A percentile compares a stretch with the other conserved stretches of the same genome.
phyloP scores from a whole-genome alignment of 306 rosid species.

The Echinosophora koreensis region DNA sequence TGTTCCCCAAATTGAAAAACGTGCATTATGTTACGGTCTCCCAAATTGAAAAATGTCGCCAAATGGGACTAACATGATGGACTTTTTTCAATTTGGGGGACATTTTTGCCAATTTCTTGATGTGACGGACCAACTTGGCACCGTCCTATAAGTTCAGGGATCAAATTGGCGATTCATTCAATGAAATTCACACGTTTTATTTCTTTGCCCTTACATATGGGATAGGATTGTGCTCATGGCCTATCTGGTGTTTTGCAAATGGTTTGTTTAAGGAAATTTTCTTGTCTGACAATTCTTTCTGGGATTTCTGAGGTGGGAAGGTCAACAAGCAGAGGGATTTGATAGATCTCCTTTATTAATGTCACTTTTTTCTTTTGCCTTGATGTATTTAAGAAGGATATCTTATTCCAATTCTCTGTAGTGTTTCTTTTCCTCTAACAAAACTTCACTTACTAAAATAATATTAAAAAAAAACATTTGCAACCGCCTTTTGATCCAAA shows the following conservation, averaged over 20 bases:
- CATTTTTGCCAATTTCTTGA: too few species aligned
- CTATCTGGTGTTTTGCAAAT: not conserved
- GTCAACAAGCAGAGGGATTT: not conserved
- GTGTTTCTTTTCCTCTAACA: not conserved
- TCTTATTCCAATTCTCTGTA: not conserved
- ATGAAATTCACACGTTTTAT: too few species aligned
- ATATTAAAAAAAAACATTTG: not conserved
- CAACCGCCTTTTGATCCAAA: constrained; percentile 3
- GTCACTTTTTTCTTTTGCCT: not conserved
- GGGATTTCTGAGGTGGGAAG: not conserved
- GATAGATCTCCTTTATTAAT: not conserved
- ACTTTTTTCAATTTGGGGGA: too few species aligned
- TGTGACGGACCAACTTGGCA: too few species aligned
- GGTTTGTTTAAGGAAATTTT: not conserved
- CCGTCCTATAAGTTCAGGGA: too few species aligned
- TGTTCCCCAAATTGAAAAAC: too few species aligned
- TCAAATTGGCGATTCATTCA: too few species aligned
- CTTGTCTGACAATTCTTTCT: not conserved
- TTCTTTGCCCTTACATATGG: not conserved
- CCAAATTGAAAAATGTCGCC: too few species aligned
- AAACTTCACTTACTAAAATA: not conserved
- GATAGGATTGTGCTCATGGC: constrained; percentile 6
- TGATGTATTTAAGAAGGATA: not conserved
- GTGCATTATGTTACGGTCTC: too few species aligned
- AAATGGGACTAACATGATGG: too few species aligned